phyloP scores from a whole-genome alignment of 1,284 basidiomycete species.

The Rhodofomes roseus region DNA sequence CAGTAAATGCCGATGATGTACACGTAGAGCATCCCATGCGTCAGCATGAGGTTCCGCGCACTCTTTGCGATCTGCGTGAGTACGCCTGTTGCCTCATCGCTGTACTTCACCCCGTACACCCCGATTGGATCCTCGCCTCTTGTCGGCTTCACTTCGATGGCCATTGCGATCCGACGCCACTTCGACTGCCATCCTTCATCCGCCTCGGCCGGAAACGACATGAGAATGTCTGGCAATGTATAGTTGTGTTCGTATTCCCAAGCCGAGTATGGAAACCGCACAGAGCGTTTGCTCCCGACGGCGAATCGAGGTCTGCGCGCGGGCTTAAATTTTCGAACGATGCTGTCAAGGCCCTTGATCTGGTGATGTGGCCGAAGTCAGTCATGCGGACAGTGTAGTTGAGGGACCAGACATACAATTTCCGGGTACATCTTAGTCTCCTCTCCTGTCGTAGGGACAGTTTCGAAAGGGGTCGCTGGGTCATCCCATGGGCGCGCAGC shows the following conservation, averaged over 20 bases:
- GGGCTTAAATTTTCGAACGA: background rate
- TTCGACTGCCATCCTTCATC: background rate
- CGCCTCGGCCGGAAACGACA: background rate
- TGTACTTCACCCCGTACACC: background rate
- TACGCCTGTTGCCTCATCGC: background rate
- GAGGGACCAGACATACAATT: background rate
- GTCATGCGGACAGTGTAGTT: background rate
- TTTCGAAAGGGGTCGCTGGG: background rate
- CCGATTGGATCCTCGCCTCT: background rate
- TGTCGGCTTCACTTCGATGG: background rate
- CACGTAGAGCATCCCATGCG: constrained; percentile 9
- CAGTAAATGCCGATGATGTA: constrained; percentile 13
- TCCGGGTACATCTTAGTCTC: background rate
- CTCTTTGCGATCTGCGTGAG: background rate
- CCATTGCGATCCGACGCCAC: background rate
- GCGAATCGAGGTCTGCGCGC: background rate
- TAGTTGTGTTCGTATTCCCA: background rate
- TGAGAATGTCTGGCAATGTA: background rate
- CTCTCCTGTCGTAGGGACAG: background rate
- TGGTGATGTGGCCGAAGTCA: background rate
- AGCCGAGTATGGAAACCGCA: background rate
- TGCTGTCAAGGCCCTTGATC: background rate
- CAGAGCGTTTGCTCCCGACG: background rate
- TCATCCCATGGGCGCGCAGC: background rate
- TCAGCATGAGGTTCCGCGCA: constrained; percentile 8